A percentile compares a stretch with the other conserved stretches of the same genome.
Conservation (phyloP, 768 basidiomycete genomes). For the Udeniomyces megalosporus region DNA sequence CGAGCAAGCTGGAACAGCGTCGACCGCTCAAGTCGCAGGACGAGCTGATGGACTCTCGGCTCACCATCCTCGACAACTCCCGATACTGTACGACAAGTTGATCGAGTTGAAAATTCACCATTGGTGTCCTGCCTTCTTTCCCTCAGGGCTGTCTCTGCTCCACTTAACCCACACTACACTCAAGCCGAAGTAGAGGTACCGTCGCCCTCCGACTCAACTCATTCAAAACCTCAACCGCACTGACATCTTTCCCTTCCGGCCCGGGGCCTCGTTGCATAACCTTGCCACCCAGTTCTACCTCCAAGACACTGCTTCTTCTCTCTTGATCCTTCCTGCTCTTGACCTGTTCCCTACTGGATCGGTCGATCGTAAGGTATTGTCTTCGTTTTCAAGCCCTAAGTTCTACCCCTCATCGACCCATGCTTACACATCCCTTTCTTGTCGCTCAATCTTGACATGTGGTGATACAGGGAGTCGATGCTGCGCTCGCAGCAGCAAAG, state of each 20-base stretch:
- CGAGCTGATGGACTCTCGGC: no score
- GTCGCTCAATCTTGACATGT: not conserved
- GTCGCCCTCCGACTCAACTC: no score
- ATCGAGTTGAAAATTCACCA: not conserved
- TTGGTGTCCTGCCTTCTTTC: not conserved
- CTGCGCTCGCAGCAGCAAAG: constrained; percentile 5
- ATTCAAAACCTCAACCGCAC: no score
- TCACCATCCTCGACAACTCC: no score
- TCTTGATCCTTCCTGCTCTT: not conserved
- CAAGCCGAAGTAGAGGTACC: constrained; percentile 3
- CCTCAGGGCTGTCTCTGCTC: constrained; percentile 8
- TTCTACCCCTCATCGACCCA: not conserved
- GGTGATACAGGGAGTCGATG: not conserved
- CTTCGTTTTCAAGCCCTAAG: not conserved
- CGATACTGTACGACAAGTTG: not conserved
- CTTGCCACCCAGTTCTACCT: constrained; percentile 12
- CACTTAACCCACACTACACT: constrained; percentile 10
- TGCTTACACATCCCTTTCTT: not conserved
- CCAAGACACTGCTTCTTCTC: constrained; percentile 1
- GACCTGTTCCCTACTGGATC: not conserved
- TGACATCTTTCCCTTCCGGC: no score
- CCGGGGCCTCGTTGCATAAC: no score
- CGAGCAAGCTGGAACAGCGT: no score
- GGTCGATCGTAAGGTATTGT: not conserved
- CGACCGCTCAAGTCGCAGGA: no score